Evolutionary conservation across 345 rosid genomes (phyloP).

Genomic region (Hibiscus syriacus): DNA sequence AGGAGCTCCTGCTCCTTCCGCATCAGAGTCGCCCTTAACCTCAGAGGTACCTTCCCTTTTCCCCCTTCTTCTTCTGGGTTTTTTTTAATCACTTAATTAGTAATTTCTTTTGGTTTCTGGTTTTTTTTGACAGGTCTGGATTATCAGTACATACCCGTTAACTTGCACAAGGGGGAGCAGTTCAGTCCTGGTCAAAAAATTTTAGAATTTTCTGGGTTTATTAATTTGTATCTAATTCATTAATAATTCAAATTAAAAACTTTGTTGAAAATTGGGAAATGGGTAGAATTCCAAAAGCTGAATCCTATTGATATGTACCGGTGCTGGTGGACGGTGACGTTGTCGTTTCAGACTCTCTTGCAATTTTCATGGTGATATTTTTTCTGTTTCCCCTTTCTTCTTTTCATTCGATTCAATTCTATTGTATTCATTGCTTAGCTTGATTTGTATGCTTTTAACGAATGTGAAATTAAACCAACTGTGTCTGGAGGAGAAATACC

Average conservation of each 20-base stretch:
- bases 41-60: constrained; percentile 41
- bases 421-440: not conserved
- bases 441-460: not conserved
- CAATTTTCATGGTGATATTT: constrained; percentile 47
- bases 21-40: constrained; percentile 65
- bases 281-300: constrained; percentile 55
- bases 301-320: constrained; percentile 78
- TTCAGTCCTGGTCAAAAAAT: constrained; percentile 39
- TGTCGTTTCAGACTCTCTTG: constrained; percentile 64
- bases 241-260: not conserved
- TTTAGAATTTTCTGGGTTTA: not conserved
- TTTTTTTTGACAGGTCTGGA: constrained; percentile 40
- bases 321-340: constrained; percentile 65
- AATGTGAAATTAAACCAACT: constrained; percentile 9
- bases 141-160: constrained; percentile 58
- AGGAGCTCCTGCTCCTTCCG: constrained; percentile 72
- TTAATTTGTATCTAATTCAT: not conserved
- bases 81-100: not conserved
- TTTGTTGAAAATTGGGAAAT: constrained; percentile 6
- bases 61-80: not conserved
- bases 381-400: not conserved
- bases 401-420: not conserved
- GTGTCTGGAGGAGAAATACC: constrained; percentile 87
- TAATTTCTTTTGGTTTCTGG: not conserved
- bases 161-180: constrained; percentile 55